Conservation (phyloP, 108 stramenopile genomes). For the Nitzschia palea region DNA sequence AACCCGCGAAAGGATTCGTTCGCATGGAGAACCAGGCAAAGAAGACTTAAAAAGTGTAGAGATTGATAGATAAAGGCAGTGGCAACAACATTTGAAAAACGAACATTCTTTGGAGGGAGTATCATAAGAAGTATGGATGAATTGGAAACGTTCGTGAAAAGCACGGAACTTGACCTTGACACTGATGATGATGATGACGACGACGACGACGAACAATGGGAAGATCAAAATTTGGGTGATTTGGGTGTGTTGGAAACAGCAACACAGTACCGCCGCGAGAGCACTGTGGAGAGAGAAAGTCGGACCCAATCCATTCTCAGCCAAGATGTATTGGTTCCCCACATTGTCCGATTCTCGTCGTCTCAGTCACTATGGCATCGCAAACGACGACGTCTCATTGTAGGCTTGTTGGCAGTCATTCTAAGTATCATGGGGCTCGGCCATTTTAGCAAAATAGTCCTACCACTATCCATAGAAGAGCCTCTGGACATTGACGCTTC, state of each 20-base stretch:
- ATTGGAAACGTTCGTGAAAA: constrained; percentile 8
- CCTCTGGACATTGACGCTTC: background rate
- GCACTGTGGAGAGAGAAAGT: constrained; percentile 1
- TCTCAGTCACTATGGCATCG: background rate
- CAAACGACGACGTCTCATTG: background rate
- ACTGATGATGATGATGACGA: constrained; percentile 11
- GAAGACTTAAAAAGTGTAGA: too few species aligned
- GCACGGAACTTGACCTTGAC: background rate
- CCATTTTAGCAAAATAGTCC: constrained; percentile 12
- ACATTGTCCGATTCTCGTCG: constrained; percentile 14
- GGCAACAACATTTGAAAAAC: too few species aligned
- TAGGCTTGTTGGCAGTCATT: background rate
- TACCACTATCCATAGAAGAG: background rate
- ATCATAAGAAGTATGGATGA: constrained; percentile 5
- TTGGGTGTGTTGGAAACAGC: too few species aligned
- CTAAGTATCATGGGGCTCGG: constrained; percentile 8
- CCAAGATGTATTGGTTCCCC: constrained; percentile 10
- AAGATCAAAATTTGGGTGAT: too few species aligned
- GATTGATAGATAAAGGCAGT: too few species aligned
- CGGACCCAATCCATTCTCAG: constrained; percentile 11
- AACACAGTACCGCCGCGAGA: constrained; percentile 1
- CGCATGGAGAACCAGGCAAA: too few species aligned
- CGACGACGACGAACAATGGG: background rate
- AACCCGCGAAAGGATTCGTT: too few species aligned
- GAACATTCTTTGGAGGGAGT: too few species aligned